Evolutionary conservation across 2,329 filamentous ascomycete species (phyloP), one percentile per base, ranked within the genome.

Genomic region (Fusarium pininemorale): DNA sequence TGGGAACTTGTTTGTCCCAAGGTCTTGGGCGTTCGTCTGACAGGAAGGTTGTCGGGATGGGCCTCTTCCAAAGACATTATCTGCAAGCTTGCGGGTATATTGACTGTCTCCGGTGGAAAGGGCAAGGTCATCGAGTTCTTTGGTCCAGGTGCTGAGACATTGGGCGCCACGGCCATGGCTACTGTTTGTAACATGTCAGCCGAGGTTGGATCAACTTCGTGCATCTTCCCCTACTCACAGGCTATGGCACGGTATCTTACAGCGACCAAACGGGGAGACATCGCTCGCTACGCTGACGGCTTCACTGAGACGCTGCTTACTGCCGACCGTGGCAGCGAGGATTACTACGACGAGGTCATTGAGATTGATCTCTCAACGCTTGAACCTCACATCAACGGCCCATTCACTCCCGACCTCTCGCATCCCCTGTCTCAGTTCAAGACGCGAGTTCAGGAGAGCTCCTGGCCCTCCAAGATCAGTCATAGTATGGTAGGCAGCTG

Each of bases 361-460:
- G 79, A 82, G 32, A 81, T 83, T 26, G 74, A 83, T 32, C 75
- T 83, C 63, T 93, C 90, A 63, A 93, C 96, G 85, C 92, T 99
- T 51, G 96, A 99, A 88, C 96, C 96, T 76, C 94, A 98, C 83
- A 94, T 98, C 88, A 98, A 99, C 88, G 96, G 96, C 75, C 96
- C 96, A 74, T 98, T 98, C 90, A 99, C 96, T 26, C 96, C 96
- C 68, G 96, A 99, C 90, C 89, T 98, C 85, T 95, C 95, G 58
- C 98, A 96, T 11, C 96, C 96, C 54, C 96, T 98, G 83, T 98
- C 94, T 85, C 95, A 98, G 88, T 98, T 98, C 87, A 94, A 93
- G 85, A 91, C 96, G 80, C 94, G 94, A 77, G 95, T 95, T 80
- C 94, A 96, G 88, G 91, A 92, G 80, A 98, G 98, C 87, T 91